Evolutionary conservation across 176 grass and related monocot genomes (phyloP), one percentile per base, ranked within the genome.

Genomic region (Musa itinerans): DNA sequence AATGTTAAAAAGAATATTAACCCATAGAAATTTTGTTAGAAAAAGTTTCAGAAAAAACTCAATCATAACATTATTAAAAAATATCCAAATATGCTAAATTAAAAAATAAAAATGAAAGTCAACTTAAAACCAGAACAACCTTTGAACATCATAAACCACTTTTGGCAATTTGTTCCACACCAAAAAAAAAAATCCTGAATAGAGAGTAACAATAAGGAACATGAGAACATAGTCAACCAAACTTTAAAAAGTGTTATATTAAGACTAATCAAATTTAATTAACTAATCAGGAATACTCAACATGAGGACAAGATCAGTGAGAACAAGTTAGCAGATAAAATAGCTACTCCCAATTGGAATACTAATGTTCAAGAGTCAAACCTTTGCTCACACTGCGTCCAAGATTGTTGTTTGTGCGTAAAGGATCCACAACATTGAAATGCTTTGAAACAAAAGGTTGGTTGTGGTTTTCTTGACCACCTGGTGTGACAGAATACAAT

Each of bases 331-430:
- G 17, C 13, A 70, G 11, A 52, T 70, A 52, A 1, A 50, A 43
- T 8, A 11, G 14, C 16, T 52, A 51, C 9, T 11, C 11, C 2
- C 10, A 11, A 9, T 1, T n/a, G 11, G 24, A 15, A 68, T 48
- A 68, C 23, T 15, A 68, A 68, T 61, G 24, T 34, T 16, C 11
- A 34, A 68, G 27, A 68, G 12, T 74, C 17, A 27, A 86, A 96
- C 93, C 93, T 92, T 92, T 92, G 77, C 85, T 92, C 67, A 96
- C 89, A 88, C 93, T 92, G 75, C 89, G 91, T 77, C 93, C 93
- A 13, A 96, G 93, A 63, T 96, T 96, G 70, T 96, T 96, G 79
- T 88, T 92, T 80, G 81, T 81, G 24, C 89, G 81, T 75, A 96
- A 88, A 80, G 93, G 93, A 83, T 96, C 93, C 65, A 96, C 89